phyloP scores from a whole-genome alignment of 306 rosid species.

The Vigna unguiculata region DNA sequence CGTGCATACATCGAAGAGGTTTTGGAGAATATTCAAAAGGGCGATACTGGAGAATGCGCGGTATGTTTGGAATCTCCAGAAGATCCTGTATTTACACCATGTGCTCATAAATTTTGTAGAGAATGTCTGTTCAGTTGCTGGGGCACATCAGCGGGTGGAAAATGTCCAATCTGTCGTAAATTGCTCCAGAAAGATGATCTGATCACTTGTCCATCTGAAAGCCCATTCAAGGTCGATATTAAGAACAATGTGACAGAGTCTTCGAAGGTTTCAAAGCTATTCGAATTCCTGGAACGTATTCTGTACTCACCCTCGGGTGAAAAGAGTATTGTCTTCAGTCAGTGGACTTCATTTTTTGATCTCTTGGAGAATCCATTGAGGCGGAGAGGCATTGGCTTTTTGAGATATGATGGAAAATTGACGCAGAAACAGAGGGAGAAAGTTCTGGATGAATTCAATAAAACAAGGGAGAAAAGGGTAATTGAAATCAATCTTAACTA shows the following conservation, averaged over 20 bases:
- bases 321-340: constrained; percentile 87
- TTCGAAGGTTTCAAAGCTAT: constrained; percentile 72
- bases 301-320: constrained; percentile 51
- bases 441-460: constrained; percentile 74
- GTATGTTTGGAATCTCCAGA: constrained; percentile 90
- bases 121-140: constrained; percentile 80
- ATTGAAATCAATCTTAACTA: constrained; percentile 1
- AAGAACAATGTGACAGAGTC: constrained; percentile 83
- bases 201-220: constrained; percentile 66
- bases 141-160: constrained; percentile 65
- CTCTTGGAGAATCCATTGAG: constrained; percentile 75
- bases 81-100: constrained; percentile 87
- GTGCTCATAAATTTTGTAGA: constrained; percentile 90
- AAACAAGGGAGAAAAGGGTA: constrained; percentile 65
- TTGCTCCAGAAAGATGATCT: constrained; percentile 60
- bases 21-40: constrained; percentile 62
- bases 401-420: constrained; percentile 78
- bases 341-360: constrained; percentile 84
- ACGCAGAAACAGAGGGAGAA: constrained; percentile 73
- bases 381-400: constrained; percentile 60
- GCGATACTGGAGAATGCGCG: constrained; percentile 72
- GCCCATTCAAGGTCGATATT: constrained; percentile 67
- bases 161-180: constrained; percentile 77
- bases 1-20: constrained; percentile 71
- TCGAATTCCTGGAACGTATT: constrained; percentile 65